Evolutionary conservation across 1,284 basidiomycete species (phyloP).

Genomic region (Inonotus obliquus): DNA sequence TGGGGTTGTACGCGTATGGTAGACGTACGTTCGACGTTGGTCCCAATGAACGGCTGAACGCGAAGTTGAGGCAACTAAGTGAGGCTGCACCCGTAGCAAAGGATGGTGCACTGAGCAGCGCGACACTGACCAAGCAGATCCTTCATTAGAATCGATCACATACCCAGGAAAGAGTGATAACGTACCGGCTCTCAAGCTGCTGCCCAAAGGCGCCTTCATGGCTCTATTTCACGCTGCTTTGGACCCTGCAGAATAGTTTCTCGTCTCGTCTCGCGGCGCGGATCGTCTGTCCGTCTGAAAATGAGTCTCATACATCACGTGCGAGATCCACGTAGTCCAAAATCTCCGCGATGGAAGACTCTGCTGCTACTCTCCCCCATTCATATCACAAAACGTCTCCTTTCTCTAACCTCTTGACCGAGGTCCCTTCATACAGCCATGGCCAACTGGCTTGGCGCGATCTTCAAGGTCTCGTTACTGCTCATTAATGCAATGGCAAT

Average conservation of each 20-base stretch:
- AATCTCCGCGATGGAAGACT: too few species aligned
- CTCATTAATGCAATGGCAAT: constrained; percentile 93
- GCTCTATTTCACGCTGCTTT: not conserved
- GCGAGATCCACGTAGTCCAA: too few species aligned
- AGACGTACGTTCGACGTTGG: constrained; percentile 25
- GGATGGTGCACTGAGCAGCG: constrained; percentile 8
- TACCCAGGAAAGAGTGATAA: not conserved
- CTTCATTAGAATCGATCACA: not conserved
- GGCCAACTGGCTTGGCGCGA: constrained; percentile 46
- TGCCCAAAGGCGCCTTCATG: constrained; percentile 12
- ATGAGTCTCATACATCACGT: constrained; percentile 5
- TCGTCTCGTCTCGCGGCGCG: not conserved
- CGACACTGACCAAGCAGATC: constrained; percentile 3
- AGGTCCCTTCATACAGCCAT: constrained; percentile 20
- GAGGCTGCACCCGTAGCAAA: constrained; percentile 17
- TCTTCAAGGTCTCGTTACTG: constrained; percentile 73
- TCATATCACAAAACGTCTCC: not conserved
- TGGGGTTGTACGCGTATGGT: constrained; percentile 24
- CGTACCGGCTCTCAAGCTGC: constrained; percentile 10
- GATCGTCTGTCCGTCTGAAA: too few species aligned
- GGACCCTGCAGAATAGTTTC: not conserved
- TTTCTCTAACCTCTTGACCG: constrained; percentile 2
- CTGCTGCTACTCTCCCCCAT: not conserved
- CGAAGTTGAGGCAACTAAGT: constrained; percentile 27
- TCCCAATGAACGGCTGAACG: constrained; percentile 29